Conservation (phyloP, 78 protist genomes). For the Monosiga brevicollis region DNA sequence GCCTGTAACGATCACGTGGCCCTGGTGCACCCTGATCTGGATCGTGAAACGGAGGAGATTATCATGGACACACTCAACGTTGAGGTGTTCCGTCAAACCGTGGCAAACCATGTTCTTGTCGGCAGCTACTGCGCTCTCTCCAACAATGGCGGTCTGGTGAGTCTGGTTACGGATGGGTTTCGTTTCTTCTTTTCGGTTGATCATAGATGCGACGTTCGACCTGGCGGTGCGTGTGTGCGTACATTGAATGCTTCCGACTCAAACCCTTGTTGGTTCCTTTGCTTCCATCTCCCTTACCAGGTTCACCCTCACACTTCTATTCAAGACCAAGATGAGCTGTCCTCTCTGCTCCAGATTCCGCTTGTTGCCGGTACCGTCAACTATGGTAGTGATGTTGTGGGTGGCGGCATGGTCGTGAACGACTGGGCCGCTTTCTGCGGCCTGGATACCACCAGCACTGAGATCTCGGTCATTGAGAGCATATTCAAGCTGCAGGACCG, state of each 20-base stretch:
- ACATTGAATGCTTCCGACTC: too few relatives aligned
- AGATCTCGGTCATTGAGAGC: constrained; percentile 78
- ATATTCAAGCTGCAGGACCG: constrained; percentile 37
- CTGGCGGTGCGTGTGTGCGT: too few relatives aligned
- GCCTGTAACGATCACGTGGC: constrained; percentile 97
- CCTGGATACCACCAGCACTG: constrained; percentile 92
- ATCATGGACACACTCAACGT: constrained; percentile 88
- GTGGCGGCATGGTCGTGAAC: constrained; percentile 88
- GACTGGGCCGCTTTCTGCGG: constrained; percentile 97
- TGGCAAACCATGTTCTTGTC: constrained; percentile 87
- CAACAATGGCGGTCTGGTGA: constrained; percentile 91
- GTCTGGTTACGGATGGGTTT: background rate
- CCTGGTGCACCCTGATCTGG: constrained; percentile 93
- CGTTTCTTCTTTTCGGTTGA: background rate
- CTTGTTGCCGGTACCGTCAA: constrained; percentile 93
- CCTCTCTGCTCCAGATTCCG: constrained; percentile 90
- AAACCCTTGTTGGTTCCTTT: too few relatives aligned
- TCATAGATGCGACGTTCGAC: too few relatives aligned
- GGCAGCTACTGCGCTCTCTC: constrained; percentile 84
- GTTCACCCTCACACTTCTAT: constrained; percentile 87
- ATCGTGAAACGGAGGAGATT: constrained; percentile 92
- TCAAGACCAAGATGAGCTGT: constrained; percentile 88
- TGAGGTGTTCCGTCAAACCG: constrained; percentile 95
- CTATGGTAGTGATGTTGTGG: constrained; percentile 77
- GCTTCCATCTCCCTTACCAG: too few relatives aligned